Evolutionary conservation across 768 basidiomycete species (phyloP).

Genomic region (Chiua virens): DNA sequence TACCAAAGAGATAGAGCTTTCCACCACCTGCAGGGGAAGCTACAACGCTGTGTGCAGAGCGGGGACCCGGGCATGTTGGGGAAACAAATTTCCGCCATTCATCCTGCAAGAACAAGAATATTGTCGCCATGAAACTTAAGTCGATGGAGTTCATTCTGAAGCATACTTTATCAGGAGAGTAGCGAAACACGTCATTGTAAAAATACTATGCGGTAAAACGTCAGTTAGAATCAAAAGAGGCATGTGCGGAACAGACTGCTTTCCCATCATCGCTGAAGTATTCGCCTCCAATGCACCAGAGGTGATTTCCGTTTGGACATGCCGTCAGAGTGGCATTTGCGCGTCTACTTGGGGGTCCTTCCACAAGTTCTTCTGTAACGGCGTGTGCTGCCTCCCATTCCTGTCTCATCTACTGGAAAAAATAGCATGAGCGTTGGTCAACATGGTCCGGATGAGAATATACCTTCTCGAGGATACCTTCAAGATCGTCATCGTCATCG

Average conservation of each 20-base stretch:
- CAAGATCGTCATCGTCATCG: slow-evolving; percentile 75
- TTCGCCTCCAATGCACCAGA: slow-evolving; percentile 87
- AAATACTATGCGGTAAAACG: slow-evolving; percentile 54
- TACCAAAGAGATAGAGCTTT: slow-evolving; percentile 82
- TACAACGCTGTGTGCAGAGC: slow-evolving; percentile 84
- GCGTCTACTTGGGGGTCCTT: slow-evolving; percentile 78
- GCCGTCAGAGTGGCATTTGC: slow-evolving; percentile 82
- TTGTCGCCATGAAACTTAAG: not conserved
- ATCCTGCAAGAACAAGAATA: slow-evolving; percentile 42
- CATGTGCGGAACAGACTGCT: slow-evolving; percentile 47
- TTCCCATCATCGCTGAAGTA: slow-evolving; percentile 86
- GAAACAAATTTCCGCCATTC: slow-evolving; percentile 90
- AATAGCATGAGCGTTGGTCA: slow-evolving; percentile 2
- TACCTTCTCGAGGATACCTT: slow-evolving; percentile 81
- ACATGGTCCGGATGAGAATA: not conserved
- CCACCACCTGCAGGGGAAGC: slow-evolving; percentile 77
- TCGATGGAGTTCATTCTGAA: not conserved
- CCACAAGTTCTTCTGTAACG: slow-evolving; percentile 82
- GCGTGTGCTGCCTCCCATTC: slow-evolving; percentile 84
- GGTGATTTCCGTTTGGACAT: slow-evolving; percentile 76
- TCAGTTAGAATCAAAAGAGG: not conserved
- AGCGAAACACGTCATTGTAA: slow-evolving; percentile 86
- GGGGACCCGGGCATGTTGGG: slow-evolving; percentile 81
- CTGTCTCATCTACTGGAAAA: slow-evolving; percentile 62
- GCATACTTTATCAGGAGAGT: slow-evolving; percentile 75